These are phyloP conservation scores for Mycena filopes DNA, from an alignment of 768 basidiomycete genomes.

Conservation along the genomic window DNA sequence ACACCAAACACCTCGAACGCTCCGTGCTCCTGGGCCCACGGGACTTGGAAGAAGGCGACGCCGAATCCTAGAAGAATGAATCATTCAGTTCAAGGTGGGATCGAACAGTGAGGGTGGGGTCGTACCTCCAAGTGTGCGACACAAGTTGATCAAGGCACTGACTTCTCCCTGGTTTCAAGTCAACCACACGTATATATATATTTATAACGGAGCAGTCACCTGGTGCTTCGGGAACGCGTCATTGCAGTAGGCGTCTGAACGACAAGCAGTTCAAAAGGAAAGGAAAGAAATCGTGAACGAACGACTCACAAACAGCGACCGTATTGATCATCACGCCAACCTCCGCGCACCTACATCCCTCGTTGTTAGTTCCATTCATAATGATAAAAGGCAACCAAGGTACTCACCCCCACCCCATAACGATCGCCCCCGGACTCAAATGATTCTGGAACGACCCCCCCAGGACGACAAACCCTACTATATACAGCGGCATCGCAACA, in stretches of 20 bases:
- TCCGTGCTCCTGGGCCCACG: conserved; percentile 62
- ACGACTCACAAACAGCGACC: too few relatives aligned
- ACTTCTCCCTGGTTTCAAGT: conserved; percentile 57
- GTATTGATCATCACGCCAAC: conserved; percentile 3
- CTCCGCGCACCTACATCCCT: too few relatives aligned
- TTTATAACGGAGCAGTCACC: too few relatives aligned
- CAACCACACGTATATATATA: not conserved
- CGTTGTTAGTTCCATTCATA: too few relatives aligned
- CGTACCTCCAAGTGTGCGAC: conserved; percentile 54
- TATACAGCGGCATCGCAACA: conserved; percentile 60
- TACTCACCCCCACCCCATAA: conserved; percentile 67
- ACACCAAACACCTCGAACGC: conserved; percentile 63
- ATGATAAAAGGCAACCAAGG: conserved; percentile 31
- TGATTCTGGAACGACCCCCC: conserved; percentile 63
- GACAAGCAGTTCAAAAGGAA: too few relatives aligned
- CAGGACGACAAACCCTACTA: conserved; percentile 62
- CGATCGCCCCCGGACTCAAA: conserved; percentile 54
- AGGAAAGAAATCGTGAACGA: too few relatives aligned
- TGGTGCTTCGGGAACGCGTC: conserved; percentile 54
- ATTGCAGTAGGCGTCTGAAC: conserved; percentile 44
- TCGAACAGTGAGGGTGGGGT: not conserved
- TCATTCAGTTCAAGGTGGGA: not conserved
- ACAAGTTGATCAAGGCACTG: conserved; percentile 63
- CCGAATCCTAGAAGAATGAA: conserved; percentile 46
- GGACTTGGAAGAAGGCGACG: conserved; percentile 67